These are phyloP conservation scores for Kwoniella dendrophila DNA, from an alignment of 768 basidiomycete genomes.

Conservation along the genomic window DNA sequence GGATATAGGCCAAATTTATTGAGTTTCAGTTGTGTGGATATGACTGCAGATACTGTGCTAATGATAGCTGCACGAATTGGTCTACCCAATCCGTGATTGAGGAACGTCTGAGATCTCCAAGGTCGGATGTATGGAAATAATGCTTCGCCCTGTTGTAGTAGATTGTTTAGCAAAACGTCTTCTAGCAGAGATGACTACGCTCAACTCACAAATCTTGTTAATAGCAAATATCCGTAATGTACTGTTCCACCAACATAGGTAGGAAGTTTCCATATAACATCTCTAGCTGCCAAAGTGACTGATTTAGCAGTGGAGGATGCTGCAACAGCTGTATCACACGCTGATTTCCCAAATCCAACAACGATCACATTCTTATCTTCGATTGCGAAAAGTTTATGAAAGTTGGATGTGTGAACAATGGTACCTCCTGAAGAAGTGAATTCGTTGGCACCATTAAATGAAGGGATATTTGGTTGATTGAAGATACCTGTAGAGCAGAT, in stretches of 20 bases:
- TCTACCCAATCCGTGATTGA: conserved; percentile 4
- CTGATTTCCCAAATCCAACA: conserved; percentile 9
- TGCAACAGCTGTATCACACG: conserved; percentile 6
- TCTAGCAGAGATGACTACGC: background rate
- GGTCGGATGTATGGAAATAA: conserved; percentile 7
- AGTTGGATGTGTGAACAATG: background rate
- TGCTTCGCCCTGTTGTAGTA: background rate
- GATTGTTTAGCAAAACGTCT: background rate
- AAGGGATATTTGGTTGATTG: background rate
- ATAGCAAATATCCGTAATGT: conserved; percentile 4
- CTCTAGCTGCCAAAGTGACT: conserved; percentile 1
- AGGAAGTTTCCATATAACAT: conserved; percentile 6
- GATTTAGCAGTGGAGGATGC: background rate
- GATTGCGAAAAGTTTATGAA: background rate
- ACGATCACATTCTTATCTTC: conserved; percentile 5
- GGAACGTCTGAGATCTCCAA: conserved; percentile 4
- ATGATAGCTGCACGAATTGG: background rate
- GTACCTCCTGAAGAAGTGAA: conserved; percentile 2
- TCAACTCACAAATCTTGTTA: conserved; percentile 7
- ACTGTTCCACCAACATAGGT: conserved; percentile 1
- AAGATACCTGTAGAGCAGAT: conserved; percentile 6
- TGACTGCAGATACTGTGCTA: background rate
- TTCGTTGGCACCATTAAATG: background rate
- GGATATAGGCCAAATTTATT: background rate
- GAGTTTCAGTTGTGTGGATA: conserved; percentile 3